These are phyloP conservation scores for Lecanicillium sp. DNA, from an alignment of 2,329 filamentous ascomycete species.

Conservation along the genomic window DNA sequence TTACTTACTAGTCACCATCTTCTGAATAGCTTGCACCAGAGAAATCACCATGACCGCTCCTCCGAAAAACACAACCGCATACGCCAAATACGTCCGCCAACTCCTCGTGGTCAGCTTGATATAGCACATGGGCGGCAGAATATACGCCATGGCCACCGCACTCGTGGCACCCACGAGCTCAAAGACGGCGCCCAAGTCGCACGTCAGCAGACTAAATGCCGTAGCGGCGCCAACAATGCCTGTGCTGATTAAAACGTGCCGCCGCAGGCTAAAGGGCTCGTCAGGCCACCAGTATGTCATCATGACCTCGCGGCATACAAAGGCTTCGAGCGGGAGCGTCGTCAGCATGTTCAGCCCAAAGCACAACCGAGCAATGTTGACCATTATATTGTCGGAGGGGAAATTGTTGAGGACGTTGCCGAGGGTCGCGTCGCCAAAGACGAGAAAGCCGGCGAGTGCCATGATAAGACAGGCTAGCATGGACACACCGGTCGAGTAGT, in stretches of 20 bases:
- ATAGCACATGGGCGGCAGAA: constrained; percentile 89
- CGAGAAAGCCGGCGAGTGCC: constrained; percentile 83
- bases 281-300: constrained; percentile 67
- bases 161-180: constrained; percentile 94
- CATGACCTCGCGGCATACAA: constrained; percentile 97
- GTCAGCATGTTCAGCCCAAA: constrained; percentile 99
- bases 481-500: constrained; percentile 84
- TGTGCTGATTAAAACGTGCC: constrained; percentile 82
- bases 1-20: constrained; percentile 49
- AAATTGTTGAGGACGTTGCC: constrained; percentile 99
- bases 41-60: constrained; percentile 73
- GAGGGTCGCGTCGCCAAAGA: constrained; percentile 82
- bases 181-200: constrained; percentile 89
- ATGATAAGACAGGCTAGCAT: constrained; percentile 86
- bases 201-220: constrained; percentile 72
- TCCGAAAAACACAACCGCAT: constrained; percentile 70
- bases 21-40: constrained; percentile 61
- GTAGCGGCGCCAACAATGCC: constrained; percentile 73
- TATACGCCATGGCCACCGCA: constrained; percentile 89
- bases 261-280: constrained; percentile 70
- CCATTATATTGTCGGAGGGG: constrained; percentile 78
- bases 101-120: constrained; percentile 78
- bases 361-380: constrained; percentile 88
- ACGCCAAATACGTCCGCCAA: constrained; percentile 65
- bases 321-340: constrained; percentile 89